A percentile compares a stretch with the other conserved stretches of the same genome.
Conservation (phyloP, 2,329 filamentous ascomycete species). For the Venturia effusa region DNA sequence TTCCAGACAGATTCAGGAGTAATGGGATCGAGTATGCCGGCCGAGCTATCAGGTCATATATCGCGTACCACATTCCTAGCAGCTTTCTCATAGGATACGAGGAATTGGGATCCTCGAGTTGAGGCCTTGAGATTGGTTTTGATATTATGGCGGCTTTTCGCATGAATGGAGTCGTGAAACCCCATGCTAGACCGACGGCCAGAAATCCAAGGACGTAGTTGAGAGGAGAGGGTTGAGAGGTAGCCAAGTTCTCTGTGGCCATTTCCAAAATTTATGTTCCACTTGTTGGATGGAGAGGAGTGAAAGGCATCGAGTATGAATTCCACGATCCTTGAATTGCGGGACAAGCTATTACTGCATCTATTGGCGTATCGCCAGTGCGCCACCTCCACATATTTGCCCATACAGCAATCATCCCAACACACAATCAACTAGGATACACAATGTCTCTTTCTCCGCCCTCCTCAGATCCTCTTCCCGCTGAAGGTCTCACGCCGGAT, state of each 20-base stretch:
- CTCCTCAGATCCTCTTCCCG: slow-evolving; percentile 9
- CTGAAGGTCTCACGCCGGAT: slow-evolving; percentile 52
- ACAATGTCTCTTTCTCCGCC: slow-evolving; percentile 3
- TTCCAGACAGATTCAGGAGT: slow-evolving; percentile 80
- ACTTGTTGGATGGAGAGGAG: no score
- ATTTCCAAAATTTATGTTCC: background rate
- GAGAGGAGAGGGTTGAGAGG: background rate
- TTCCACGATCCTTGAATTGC: background rate
- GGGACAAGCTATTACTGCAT: background rate
- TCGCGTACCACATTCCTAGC: slow-evolving; percentile 59
- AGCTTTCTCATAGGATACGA: slow-evolving; percentile 49
- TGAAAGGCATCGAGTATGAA: background rate
- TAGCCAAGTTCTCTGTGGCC: background rate
- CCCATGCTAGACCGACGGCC: slow-evolving; percentile 86
- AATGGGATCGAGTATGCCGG: slow-evolving; percentile 78
- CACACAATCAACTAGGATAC: background rate
- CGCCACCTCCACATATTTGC: background rate
- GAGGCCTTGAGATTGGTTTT: slow-evolving; percentile 36
- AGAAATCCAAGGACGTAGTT: slow-evolving; percentile 86
- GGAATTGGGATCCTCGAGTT: slow-evolving; percentile 22
- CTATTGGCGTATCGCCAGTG: no score
- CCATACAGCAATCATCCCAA: background rate
- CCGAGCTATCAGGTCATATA: slow-evolving; percentile 66
- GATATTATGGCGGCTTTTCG: slow-evolving; percentile 71
- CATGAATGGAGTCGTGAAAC: slow-evolving; percentile 83